Base-by-base conservation (phyloP, 2,329 filamentous ascomycete genomes). In the Cordyceps fumosorosea region DNA sequence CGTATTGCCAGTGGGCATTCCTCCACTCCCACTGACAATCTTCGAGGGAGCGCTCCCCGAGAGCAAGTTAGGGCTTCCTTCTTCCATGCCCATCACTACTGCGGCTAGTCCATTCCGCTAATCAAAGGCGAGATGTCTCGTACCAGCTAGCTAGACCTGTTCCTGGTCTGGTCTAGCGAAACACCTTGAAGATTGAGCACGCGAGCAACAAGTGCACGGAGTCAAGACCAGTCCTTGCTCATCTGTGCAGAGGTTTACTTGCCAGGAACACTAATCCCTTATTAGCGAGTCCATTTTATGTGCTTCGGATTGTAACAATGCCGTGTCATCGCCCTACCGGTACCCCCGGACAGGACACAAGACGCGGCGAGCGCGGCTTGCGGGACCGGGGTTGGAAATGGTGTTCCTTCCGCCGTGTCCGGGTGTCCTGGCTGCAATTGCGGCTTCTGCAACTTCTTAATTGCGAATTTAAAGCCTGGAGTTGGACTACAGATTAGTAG, bases 1-100 rank as follows among this genome's bases (percentile, higher is more conserved):
- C 55, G 44, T 58, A 40, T 59, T 59, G 47, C 56, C 7, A 44
- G 47, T 59, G 47, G 56, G 29, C 16, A 40, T 42, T 50, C 12
- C 22, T 40, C 32, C 56, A 34, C 47, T 50, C 26, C 5, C 22
- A 8, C 22, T 18, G 34, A 24, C 44, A 37, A 59, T 52, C 37
- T 50, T 57, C 44, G 44, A 18, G 7, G 22, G 11, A 29, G 20
- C 40, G 26, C 54, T 29, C 18, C 18, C 40, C 18, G 40, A 44
- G 22, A 47, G 44, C 44, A 47, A 47, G n/a, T 22, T 47, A 52
- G 26, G 32, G 29, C 29, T 47, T 4, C 8, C n/a, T 11, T 47
- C 29, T 20, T n/a, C 6, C n/a, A 47, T 8, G 16, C 18, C 44
- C 10, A 48, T 3, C 22, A 48, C 22, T 26, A 26, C 45, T 24